Evolutionary conservation across 75 land plant genomes (phyloP).

Genomic region (Sequoia sempervirens): DNA sequence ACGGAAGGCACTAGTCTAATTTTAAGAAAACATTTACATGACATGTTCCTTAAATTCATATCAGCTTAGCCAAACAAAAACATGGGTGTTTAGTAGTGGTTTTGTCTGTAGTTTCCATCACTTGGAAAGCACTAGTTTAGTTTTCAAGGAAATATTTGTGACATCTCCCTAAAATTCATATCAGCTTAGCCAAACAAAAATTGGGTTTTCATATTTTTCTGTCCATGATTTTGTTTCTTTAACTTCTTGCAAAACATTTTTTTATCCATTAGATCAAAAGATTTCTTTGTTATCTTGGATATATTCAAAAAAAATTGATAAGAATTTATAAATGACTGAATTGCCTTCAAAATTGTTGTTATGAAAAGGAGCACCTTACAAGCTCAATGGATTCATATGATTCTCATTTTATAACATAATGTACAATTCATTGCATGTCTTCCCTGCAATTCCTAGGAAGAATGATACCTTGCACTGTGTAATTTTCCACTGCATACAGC

Average conservation of each 20-base stretch:
- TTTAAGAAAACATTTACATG: not conserved
- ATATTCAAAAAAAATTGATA: not conserved
- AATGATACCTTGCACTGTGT: not conserved
- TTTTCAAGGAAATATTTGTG: too few relatives aligned
- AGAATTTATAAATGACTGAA: not conserved
- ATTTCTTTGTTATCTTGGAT: not conserved
- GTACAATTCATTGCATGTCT: not conserved
- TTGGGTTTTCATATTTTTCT: not conserved
- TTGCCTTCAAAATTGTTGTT: not conserved
- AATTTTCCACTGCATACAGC: not conserved
- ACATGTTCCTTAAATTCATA: not conserved
- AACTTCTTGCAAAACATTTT: not conserved
- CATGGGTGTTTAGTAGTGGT: not conserved
- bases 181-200: too few relatives aligned
- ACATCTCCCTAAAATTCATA: too few relatives aligned
- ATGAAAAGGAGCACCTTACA: not conserved
- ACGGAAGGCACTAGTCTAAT: not conserved
- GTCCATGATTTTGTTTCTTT: not conserved
- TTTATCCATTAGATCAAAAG: not conserved
- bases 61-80: not conserved
- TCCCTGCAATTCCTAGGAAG: not conserved
- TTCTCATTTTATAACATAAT: not conserved
- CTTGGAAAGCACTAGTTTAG: not conserved
- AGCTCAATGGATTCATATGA: not conserved
- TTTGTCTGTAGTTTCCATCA: not conserved